Conservation (phyloP, 1,284 basidiomycete species). For the Ustilago esculenta region DNA sequence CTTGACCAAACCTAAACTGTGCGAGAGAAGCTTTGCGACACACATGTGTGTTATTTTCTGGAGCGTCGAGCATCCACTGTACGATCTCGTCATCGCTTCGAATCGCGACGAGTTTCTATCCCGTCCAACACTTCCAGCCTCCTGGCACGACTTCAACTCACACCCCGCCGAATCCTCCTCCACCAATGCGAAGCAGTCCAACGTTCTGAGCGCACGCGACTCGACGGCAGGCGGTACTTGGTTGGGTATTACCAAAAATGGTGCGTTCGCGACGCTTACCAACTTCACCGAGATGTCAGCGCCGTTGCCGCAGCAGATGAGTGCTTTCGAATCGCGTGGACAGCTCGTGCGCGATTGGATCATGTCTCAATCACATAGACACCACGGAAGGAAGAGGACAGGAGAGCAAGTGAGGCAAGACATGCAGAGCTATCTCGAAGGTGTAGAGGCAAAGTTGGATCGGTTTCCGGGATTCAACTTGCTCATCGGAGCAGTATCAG, state of each 20-base stretch:
- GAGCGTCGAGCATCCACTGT: constrained; percentile 27
- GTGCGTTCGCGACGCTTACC: constrained; percentile 50
- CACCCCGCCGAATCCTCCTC: constrained; percentile 1
- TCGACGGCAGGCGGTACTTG: constrained; percentile 56
- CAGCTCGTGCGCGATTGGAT: constrained; percentile 47
- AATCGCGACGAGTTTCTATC: constrained; percentile 60
- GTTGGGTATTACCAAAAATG: constrained; percentile 50
- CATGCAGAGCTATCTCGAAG: constrained; percentile 13
- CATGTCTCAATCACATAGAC: background rate
- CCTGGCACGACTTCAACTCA: constrained; percentile 48
- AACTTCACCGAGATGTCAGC: constrained; percentile 54
- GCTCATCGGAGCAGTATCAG: constrained; percentile 27
- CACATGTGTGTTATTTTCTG: constrained; percentile 55
- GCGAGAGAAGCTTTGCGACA: no score
- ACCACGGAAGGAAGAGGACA: background rate
- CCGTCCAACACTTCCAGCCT: constrained; percentile 39
- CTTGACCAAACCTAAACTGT: no score
- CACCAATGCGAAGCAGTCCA: background rate
- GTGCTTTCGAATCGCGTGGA: constrained; percentile 43
- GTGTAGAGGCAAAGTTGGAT: constrained; percentile 8
- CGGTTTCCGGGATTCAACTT: constrained; percentile 57
- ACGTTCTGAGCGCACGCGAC: constrained; percentile 45
- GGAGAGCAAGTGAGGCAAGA: constrained; percentile 1
- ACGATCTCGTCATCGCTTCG: constrained; percentile 44
- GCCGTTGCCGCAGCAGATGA: constrained; percentile 21